These are phyloP conservation scores for Diaporthe batatas DNA, from an alignment of 2,329 filamentous ascomycete species.

Conservation along the genomic window DNA sequence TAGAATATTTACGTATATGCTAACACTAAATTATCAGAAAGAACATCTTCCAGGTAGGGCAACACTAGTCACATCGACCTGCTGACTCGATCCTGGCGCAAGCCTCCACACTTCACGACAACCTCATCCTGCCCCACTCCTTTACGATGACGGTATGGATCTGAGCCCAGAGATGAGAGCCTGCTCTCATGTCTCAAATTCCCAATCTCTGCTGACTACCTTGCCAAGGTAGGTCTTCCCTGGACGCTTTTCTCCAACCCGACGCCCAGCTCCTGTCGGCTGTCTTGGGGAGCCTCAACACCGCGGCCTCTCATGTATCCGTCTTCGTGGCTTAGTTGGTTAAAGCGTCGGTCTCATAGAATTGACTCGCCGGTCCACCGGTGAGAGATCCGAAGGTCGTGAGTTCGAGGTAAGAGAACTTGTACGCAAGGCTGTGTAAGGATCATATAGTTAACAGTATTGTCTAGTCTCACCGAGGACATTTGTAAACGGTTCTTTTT, in stretches of 20 bases:
- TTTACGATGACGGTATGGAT: no score
- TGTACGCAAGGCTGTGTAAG: neutral
- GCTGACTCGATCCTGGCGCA: slow-evolving; percentile 1
- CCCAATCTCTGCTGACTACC: neutral
- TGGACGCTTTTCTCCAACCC: neutral
- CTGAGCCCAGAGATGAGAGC: neutral
- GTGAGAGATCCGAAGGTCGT: slow-evolving; percentile 54
- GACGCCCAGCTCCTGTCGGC: neutral
- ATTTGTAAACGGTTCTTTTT: slow-evolving; percentile 33
- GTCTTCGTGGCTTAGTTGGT: slow-evolving; percentile 56
- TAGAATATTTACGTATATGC: neutral
- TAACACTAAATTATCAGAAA: neutral
- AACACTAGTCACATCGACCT: neutral
- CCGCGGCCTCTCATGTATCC: neutral
- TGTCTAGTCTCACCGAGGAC: slow-evolving; percentile 55
- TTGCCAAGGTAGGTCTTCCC: neutral
- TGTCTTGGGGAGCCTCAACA: neutral
- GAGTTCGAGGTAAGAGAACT: slow-evolving; percentile 53
- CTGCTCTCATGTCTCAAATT: neutral
- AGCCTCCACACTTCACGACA: slow-evolving; percentile 17
- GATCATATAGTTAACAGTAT: neutral
- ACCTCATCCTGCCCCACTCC: neutral
- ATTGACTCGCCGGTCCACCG: slow-evolving; percentile 38
- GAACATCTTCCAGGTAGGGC: neutral
- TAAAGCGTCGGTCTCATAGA: slow-evolving; percentile 56